Base-by-base conservation (phyloP, 2,329 filamentous ascomycete species). In the Curvularia spicifera region DNA sequence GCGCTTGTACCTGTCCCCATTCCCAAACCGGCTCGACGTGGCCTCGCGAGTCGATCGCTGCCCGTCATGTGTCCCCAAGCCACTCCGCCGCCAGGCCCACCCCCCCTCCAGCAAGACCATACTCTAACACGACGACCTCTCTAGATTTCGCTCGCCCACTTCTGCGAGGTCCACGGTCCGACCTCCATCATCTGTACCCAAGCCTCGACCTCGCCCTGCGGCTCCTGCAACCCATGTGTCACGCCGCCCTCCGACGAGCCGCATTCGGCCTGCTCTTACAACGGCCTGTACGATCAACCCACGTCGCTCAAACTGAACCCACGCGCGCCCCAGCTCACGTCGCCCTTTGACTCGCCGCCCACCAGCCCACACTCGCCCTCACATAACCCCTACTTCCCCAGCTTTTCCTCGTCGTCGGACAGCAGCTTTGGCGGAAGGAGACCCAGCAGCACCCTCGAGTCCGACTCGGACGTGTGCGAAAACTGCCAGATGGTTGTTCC, bases 121-220 rank as follows among this genome's bases (percentile, higher is more conserved):
- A 22, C 13, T 12, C 51, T 51, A 59, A 57, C 29, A 44, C 53
- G 56, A 53, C 57, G 37, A 31, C 29, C 29, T 60, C 70, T 24
- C 35, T 68, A 87, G 84, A 81, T 87, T 71, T 86, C 84, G 68
- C 80, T 87, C 63, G 85, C 84, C 64, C 84, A 87, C 77, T 87
- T 87, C 73, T 87, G 84, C 76, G 84, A 87, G 77, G 79, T 84
- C 74, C 84, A 87, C 80, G 84, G 84, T 72, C 84, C 84, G 18
- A 87, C 84, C 51, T 85, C 83, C 56, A 85, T 86, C 73, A 83
- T 87, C 64, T 86, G 84, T 74, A 86, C 84, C 57, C 84, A 86
- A 72, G 82, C 85, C 63, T 78, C 83, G 48, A 83, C 83, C 13
- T 78, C 84, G 56, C 78, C 83, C 55, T 87, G 84, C 69, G 72